Evolutionary conservation across 2,329 filamentous ascomycete genomes (phyloP).

Genomic region (Diaporthe amygdali): DNA sequence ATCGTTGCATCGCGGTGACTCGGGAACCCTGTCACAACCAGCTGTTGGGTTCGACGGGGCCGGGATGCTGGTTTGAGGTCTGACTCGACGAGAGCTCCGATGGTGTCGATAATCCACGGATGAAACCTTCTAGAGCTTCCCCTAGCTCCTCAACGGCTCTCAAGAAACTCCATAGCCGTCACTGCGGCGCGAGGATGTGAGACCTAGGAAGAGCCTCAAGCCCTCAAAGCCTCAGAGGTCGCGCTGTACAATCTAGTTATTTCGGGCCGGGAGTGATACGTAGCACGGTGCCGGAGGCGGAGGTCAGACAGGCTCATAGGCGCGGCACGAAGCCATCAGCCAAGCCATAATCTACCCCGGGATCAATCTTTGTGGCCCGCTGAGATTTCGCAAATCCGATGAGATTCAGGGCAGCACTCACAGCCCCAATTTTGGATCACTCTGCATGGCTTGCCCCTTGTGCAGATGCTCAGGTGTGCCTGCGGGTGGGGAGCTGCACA

Average conservation of each 20-base stretch:
- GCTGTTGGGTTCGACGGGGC: neutral
- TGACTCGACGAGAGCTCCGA: neutral
- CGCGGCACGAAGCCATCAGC: neutral
- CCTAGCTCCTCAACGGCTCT: constrained; percentile 13
- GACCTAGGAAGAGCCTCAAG: neutral
- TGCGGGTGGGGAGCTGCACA: constrained; percentile 17
- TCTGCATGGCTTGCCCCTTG: neutral
- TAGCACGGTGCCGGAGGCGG: neutral
- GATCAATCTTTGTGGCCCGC: neutral
- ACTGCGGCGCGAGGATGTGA: neutral
- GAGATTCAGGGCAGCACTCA: constrained; percentile 21
- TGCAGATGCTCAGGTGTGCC: constrained; percentile 8
- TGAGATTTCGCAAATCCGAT: constrained; percentile 16
- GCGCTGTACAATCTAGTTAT: neutral
- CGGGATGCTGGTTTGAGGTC: constrained; percentile 13
- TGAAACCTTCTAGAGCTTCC: constrained; percentile 9
- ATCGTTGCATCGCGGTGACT: constrained; percentile 12
- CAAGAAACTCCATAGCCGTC: constrained; percentile 11
- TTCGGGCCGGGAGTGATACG: neutral
- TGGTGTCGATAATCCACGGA: neutral
- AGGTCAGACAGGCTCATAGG: neutral
- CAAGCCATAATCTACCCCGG: neutral
- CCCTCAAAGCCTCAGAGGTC: neutral
- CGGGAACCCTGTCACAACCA: neutral
- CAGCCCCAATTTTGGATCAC: constrained; percentile 23